Base-by-base conservation (phyloP, 331 rosid species). In the Malus hybrid region DNA sequence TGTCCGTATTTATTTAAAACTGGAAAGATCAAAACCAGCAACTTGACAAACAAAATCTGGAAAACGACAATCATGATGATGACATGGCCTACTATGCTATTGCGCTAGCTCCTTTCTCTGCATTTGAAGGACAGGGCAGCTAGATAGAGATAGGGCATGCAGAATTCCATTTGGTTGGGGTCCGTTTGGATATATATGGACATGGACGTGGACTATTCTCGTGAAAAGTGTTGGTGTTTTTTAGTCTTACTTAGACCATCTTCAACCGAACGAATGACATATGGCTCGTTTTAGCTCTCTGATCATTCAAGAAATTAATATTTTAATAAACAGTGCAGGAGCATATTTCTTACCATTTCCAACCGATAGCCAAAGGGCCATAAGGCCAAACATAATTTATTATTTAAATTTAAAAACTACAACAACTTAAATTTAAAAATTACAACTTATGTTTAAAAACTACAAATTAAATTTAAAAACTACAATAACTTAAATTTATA, bases 221-320 rank as follows among this genome's bases (percentile, higher is more conserved):
- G 14, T 42, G 48, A 42, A 10, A 42, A 42, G 56, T 50, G 56
- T 16, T 5, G 32, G 13, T 59, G 31, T 10, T 59, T 59, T 4
- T 11, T 9, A 7, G 24, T 5, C 32, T 28, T 28, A 28, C 29
- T 28, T 33, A 0, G 39, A 34, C 9, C 9, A 34, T 34, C 0
- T 34, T 0, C 9, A 34, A 34, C 0, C 0, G 39, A 34, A 34
- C 39, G 39, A 34, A 1, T 0, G 39, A 6, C 9, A 34, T 0
- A 34, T 1, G 0, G 0, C 0, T 34, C 0, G 0, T 34, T 34
- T 34, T 34, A 34, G 2, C 0, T 1, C 0, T 34, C 2, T 1
- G 39, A 1, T 6, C 39, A 1, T 34, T 1, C 0, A 34, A 34
- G 2, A 34, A 6, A 34, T 34, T 34, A 34, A 34, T 34, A 34